These are phyloP conservation scores for Leptographium lundbergii DNA, from an alignment of 2,329 filamentous ascomycete species.

Conservation along the genomic window DNA sequence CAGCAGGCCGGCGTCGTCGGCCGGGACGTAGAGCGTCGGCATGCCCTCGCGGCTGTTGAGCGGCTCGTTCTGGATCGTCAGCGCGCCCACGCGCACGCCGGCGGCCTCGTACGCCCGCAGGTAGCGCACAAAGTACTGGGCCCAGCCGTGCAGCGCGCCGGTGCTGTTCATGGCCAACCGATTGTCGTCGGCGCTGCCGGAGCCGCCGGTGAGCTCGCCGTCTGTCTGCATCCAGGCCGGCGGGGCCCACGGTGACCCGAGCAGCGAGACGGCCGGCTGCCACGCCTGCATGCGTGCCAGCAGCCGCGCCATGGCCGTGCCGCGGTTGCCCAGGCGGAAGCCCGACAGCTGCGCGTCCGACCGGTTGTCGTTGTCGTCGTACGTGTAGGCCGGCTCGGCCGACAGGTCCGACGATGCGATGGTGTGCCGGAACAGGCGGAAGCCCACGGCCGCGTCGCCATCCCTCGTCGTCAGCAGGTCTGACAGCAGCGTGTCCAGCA, in stretches of 20 bases:
- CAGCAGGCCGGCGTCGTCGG: conserved; percentile 22
- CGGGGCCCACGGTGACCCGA: conserved; percentile 27
- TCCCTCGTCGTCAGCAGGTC: conserved; percentile 24
- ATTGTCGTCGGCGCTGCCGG: conserved; percentile 20
- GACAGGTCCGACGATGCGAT: conserved; percentile 28
- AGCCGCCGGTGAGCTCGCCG: conserved; percentile 20
- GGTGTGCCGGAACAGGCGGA: conserved; percentile 26
- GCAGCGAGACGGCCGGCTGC: conserved; percentile 22
- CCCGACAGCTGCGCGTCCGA: conserved; percentile 17
- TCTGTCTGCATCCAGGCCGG: conserved; percentile 31
- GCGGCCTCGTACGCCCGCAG: conserved; percentile 23
- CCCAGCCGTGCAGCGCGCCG: conserved; percentile 15
- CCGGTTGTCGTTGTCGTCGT: conserved; percentile 22
- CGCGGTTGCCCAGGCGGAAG: conserved; percentile 26
- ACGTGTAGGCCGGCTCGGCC: conserved; percentile 25
- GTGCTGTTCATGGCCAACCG: conserved; percentile 26
- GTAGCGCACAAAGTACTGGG: conserved; percentile 29
- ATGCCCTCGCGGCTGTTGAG: conserved; percentile 19
- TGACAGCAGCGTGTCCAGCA: conserved; percentile 20
- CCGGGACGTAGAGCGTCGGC: not conserved
- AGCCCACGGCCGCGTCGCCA: conserved; percentile 17
- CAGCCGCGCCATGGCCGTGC: conserved; percentile 25
- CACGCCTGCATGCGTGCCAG: conserved; percentile 22
- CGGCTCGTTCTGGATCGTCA: conserved; percentile 32
- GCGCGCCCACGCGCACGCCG: conserved; percentile 25